Evolutionary conservation across 2,329 filamentous ascomycete species (phyloP).

Genomic region (Stagonosporopsis cucurbitacearum): DNA sequence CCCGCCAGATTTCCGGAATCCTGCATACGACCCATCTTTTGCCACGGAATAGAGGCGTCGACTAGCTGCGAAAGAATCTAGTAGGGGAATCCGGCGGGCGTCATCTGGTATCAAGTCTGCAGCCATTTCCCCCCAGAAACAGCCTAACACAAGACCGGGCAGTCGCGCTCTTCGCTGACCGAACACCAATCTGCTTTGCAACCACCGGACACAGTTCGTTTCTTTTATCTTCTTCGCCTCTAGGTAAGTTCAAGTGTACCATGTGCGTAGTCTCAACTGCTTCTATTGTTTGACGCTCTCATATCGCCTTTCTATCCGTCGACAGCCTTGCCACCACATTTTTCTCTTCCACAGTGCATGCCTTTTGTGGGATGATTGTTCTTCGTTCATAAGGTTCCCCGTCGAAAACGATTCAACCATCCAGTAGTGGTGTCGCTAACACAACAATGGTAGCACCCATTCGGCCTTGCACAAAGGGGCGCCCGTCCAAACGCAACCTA

Average conservation of each 20-base stretch:
- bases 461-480: slow-evolving; percentile 33
- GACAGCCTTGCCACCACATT: neutral
- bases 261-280: neutral
- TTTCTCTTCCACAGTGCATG: neutral
- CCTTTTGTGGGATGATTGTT: neutral
- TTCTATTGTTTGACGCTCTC: neutral
- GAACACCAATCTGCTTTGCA: slow-evolving; percentile 4
- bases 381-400: no score
- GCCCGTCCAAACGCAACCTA: slow-evolving; percentile 11
- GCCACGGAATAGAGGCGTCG: slow-evolving; percentile 1
- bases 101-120: neutral
- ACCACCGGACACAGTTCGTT: neutral
- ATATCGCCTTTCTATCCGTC: neutral
- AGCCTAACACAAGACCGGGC: slow-evolving; percentile 3
- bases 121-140: neutral
- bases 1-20: slow-evolving; percentile 7
- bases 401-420: neutral
- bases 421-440: slow-evolving; percentile 15
- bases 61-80: neutral
- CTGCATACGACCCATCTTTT: neutral
- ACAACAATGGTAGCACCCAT: slow-evolving; percentile 44
- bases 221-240: neutral
- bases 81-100: neutral
- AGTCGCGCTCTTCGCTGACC: slow-evolving; percentile 12
- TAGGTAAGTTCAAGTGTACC: slow-evolving; percentile 1